Evolutionary conservation across 2,329 filamentous ascomycete species (phyloP).

Genomic region (Xylariales sp.): DNA sequence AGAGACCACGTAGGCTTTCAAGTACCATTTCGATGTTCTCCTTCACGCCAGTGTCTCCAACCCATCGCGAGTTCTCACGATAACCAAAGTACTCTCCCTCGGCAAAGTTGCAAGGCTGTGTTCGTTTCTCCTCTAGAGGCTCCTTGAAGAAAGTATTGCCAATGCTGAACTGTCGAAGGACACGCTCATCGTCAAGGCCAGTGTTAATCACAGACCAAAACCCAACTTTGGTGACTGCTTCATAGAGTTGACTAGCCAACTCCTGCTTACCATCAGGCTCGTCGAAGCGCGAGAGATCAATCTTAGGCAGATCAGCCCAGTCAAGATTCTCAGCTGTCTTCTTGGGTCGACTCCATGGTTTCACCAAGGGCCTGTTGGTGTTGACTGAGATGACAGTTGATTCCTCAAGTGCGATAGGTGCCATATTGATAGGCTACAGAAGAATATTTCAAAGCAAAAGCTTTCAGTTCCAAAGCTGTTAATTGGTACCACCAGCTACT

Average conservation of each 20-base stretch:
- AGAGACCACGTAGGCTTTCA: too few species aligned
- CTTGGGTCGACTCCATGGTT: conserved; percentile 26
- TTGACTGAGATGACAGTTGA: conserved; percentile 5
- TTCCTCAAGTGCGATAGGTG: conserved; percentile 20
- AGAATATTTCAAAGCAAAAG: not conserved
- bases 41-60: conserved; percentile 26
- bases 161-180: conserved; percentile 20
- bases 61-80: conserved; percentile 34
- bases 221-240: conserved; percentile 39
- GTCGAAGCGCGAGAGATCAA: conserved; percentile 47
- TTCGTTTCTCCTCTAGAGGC: conserved; percentile 18
- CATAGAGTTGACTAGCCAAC: conserved; percentile 44
- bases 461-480: too few species aligned
- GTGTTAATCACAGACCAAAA: conserved; percentile 39
- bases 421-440: too few species aligned
- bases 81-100: conserved; percentile 25
- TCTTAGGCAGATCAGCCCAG: conserved; percentile 49
- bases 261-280: conserved; percentile 45
- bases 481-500: too few species aligned
- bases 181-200: conserved; percentile 18
- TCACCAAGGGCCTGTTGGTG: conserved; percentile 17
- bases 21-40: conserved; percentile 51
- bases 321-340: conserved; percentile 26
- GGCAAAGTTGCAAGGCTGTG: conserved; percentile 22
- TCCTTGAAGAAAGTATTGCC: conserved; percentile 19